Evolutionary conservation across 768 basidiomycete species (phyloP).

Genomic region (Kockovaella imperatae): DNA sequence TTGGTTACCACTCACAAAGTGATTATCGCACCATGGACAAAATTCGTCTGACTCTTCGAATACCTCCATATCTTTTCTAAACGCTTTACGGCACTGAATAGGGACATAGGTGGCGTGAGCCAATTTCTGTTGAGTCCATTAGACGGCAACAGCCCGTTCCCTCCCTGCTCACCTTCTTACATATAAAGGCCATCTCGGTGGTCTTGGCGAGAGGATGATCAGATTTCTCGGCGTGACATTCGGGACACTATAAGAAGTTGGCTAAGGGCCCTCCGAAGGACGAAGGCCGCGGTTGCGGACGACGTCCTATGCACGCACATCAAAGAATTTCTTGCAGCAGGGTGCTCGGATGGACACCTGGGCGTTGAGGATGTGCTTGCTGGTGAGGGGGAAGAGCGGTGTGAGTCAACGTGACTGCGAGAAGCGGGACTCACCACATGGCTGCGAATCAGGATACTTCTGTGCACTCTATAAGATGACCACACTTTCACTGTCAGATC

Average conservation of each 20-base stretch:
- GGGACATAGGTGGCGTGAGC: not conserved
- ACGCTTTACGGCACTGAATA: slow-evolving; percentile 72
- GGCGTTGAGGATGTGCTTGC: slow-evolving; percentile 93
- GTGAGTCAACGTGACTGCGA: no score
- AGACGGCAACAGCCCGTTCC: not conserved
- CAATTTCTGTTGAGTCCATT: not conserved
- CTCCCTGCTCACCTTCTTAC: slow-evolving; percentile 56
- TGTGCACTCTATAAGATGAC: no score
- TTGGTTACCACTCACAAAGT: slow-evolving; percentile 88
- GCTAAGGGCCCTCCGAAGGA: not conserved
- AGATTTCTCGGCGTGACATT: slow-evolving; percentile 83
- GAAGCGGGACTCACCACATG: no score
- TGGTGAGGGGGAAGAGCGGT: slow-evolving; percentile 41
- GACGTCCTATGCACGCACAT: slow-evolving; percentile 46
- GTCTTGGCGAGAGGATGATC: slow-evolving; percentile 66
- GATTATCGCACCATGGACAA: slow-evolving; percentile 97
- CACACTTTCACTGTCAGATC: no score
- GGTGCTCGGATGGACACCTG: slow-evolving; percentile 94
- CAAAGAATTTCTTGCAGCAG: slow-evolving; percentile 96
- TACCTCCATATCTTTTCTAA: slow-evolving; percentile 82
- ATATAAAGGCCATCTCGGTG: slow-evolving; percentile 72
- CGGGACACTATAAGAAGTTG: slow-evolving; percentile 55
- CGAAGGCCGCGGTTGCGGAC: not conserved
- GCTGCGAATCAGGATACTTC: no score
- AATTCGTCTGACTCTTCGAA: slow-evolving; percentile 98